Base-by-base conservation (phyloP, 768 basidiomycete genomes). In the Mycena olivaceomarginata region DNA sequence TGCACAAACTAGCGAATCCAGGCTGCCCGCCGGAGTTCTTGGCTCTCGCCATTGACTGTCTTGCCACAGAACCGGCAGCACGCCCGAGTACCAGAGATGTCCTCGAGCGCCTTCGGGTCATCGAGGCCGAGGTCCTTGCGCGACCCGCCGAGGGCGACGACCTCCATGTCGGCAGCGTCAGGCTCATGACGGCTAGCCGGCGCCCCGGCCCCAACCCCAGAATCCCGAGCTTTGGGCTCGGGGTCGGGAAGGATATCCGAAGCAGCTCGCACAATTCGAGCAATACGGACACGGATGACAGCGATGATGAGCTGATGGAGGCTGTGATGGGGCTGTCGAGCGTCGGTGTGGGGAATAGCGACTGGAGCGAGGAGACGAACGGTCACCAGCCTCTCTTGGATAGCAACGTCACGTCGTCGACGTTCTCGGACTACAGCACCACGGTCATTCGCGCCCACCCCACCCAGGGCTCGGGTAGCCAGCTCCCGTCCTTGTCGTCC, bases 191-290 rank as follows among this genome's bases (percentile, higher is more conserved):
- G 0, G 92, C 92, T 12, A 88, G 89, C 5, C 94, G 91, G 83
- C 89, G 94, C 20, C 91, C 92, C 10, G 85, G 85, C 15, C 85
- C 86, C 5, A 92, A 87, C 0, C 95, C 93, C n/a, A 89, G 96
- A 18, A 97, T 97, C 75, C 96, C 96, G 0, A 97, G 95, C 85
- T 97, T 97, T 82, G 95, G 95, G 0, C 86, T 92, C 86, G 95
- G 93, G 22, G 86, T 94, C 18, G 93, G 91, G 4, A 91, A 91
- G 81, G 90, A 92, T 59, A 92, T 94, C 66, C 86, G 91, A 62
- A 83, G 83, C 46, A 85, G 83, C 37, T 70, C 72, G 59, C 66
- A 57, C 62, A 83, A 82, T 31, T 83, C 85, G 9, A 86, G 87
- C 45, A 87, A 88, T 9, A 92, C 93, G 53, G 91, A 92, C 59